Evolutionary conservation across 768 basidiomycete genomes (phyloP).

Genomic region (Russula emetica): DNA sequence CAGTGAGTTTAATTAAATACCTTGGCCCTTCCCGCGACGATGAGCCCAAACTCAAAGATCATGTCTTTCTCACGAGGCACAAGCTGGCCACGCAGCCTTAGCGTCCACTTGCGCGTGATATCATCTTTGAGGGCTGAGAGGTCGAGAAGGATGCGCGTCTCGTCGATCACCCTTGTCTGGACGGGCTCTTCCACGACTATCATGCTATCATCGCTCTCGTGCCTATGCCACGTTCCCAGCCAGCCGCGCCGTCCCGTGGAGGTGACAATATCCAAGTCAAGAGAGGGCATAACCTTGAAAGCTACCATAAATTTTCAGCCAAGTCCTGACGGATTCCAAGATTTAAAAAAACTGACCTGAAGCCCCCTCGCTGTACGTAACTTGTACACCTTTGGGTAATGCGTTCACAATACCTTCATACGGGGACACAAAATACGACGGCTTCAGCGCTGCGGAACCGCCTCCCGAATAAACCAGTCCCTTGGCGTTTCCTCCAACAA

Average conservation of each 20-base stretch:
- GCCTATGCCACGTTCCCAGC: constrained; percentile 35
- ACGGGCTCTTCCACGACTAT: constrained; percentile 29
- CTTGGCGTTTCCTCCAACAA: constrained; percentile 72
- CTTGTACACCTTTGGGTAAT: constrained; percentile 47
- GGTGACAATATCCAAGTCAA: constrained; percentile 64
- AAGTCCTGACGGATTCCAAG: neutral
- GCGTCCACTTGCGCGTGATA: constrained; percentile 59
- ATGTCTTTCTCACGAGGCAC: constrained; percentile 52
- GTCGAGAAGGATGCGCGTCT: constrained; percentile 62
- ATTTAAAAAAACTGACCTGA: constrained; percentile 44
- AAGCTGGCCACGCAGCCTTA: constrained; percentile 57
- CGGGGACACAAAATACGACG: constrained; percentile 72
- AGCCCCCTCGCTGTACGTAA: constrained; percentile 67
- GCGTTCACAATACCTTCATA: constrained; percentile 70
- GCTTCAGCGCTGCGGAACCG: constrained; percentile 67
- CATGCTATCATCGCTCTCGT: constrained; percentile 15
- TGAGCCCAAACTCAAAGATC: constrained; percentile 68
- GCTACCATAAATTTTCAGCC: constrained; percentile 38
- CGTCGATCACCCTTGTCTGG: constrained; percentile 47
- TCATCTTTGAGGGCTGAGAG: constrained; percentile 50
- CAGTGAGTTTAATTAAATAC: constrained; percentile 34
- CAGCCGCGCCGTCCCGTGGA: constrained; percentile 47
- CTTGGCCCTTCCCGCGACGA: constrained; percentile 63
- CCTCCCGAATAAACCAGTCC: constrained; percentile 60
- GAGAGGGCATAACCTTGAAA: constrained; percentile 58